Conservation (phyloP, 306 rosid genomes). For the Cucurbita moschata region DNA sequence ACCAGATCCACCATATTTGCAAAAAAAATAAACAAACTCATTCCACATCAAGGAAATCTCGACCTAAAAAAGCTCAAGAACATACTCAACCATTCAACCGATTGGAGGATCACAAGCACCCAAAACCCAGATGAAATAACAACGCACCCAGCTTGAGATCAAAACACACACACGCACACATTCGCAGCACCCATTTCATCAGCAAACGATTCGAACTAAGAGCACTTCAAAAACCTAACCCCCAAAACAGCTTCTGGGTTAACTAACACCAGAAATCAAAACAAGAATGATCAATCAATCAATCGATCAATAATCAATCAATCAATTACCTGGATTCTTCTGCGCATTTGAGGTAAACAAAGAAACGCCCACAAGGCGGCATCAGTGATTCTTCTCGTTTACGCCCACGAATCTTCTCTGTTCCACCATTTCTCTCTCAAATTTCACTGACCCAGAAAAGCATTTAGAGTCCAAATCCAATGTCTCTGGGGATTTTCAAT, state of each 20-base stretch:
- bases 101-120: not conserved
- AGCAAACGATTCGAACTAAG: not conserved
- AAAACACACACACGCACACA: not conserved
- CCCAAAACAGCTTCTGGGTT: too few relatives aligned
- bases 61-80: not conserved
- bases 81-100: not conserved
- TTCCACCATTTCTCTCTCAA: not conserved
- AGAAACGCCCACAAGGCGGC: not conserved
- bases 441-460: not conserved
- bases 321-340: not conserved
- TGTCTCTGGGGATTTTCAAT: not conserved
- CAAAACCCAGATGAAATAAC: not conserved
- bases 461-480: not conserved
- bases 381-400: not conserved
- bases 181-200: not conserved
- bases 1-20: constrained; percentile 7
- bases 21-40: not conserved
- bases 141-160: not conserved
- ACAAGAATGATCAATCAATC: not conserved
- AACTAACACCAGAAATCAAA: not conserved
- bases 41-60: not conserved
- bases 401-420: not conserved
- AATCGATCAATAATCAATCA: not conserved
- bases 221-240: not conserved
- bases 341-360: not conserved